Evolutionary conservation across 2,329 filamentous ascomycete genomes (phyloP), one percentile per base, ranked within the genome.

Genomic region (Colletotrichum magnum): DNA sequence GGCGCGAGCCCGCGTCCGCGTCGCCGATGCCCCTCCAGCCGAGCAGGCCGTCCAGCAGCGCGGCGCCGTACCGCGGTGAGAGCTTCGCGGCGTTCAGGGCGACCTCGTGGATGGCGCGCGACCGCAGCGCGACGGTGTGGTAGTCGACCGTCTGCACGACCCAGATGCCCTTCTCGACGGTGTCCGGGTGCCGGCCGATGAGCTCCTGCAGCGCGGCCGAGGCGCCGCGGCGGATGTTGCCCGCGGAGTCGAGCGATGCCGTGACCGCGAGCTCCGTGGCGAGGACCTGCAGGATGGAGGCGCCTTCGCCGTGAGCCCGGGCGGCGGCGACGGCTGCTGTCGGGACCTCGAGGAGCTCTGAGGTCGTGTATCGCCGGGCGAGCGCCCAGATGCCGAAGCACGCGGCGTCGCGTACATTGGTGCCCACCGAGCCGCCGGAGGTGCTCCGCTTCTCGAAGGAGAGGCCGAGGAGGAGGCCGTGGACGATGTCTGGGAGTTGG

Each of bases 371-470:
- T 63, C 95, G 91, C 64, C 96, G 88, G 24, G 95, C 94, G 7
- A 98, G 79, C 1, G 95, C 93, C 96, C 96, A 99, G 26, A 98
- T 92, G 6, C 96, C 96, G 78, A 98, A 99, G 78, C 95, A 98
- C 3, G 96, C 94, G 13, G 96, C 95, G 82, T 99, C 96, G 54
- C 96, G 90, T 16, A 99, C 95, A 74, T 97, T 97, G 1, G 93
- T 92, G 2, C 96, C 96, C 12, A 95, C 86, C 3, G 94, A 95
- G 13, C 88, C 90, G n/a, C 96, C 95, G 3, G 94, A 94, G 0
- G 94, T 89, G 53, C 92, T 93, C 68, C 95, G 88, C 75, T 97
- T 94, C 79, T 99, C 95, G 76, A 98, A 99, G 1, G 90, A 90
- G 28, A 98, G 84, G 0, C 94, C 95, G 10, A 93, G 87, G 0